Percentiles rank a stretch among this genome's conserved stretches.
phyloP scores from a whole-genome alignment of 176 grass and related monocot genomes.

The Elaeis guineensis region DNA sequence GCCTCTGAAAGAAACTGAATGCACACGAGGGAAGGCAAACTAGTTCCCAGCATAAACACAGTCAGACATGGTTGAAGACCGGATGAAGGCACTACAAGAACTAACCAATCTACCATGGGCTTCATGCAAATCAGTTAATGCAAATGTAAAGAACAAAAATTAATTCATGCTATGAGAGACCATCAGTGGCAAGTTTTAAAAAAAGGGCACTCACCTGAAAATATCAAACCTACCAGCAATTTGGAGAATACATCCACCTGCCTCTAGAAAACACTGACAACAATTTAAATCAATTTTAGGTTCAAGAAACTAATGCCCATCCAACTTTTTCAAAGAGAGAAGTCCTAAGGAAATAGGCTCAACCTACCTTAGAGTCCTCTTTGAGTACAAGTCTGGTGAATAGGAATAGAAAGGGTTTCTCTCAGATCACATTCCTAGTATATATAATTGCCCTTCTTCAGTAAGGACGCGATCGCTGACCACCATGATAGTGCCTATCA shows the following conservation, averaged over 20 bases:
- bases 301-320: conserved; percentile 34
- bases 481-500: conserved; percentile 74
- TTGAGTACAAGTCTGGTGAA: conserved; percentile 65
- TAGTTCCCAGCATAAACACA: too few species aligned
- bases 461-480: conserved; percentile 75
- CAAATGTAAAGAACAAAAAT: too few species aligned
- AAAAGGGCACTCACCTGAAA: conserved; percentile 66
- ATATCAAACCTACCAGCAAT: conserved; percentile 77
- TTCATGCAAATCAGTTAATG: too few species aligned
- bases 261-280: conserved; percentile 77
- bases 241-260: conserved; percentile 72
- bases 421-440: conserved; percentile 72
- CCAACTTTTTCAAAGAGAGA: conserved; percentile 41
- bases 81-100: too few species aligned
- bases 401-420: conserved; percentile 80
- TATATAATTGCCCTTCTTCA: conserved; percentile 52
- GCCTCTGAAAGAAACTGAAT: too few species aligned
- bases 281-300: conserved; percentile 56
- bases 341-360: conserved; percentile 24
- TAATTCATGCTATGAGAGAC: too few species aligned
- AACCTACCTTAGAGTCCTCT: conserved; percentile 76
- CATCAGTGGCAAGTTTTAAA: too few species aligned
- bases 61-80: too few species aligned
- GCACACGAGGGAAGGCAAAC: too few species aligned
- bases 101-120: too few species aligned